Base-by-base conservation (phyloP, 495 filamentous ascomycete genomes). In the Trichocladium uniseriatum region DNA sequence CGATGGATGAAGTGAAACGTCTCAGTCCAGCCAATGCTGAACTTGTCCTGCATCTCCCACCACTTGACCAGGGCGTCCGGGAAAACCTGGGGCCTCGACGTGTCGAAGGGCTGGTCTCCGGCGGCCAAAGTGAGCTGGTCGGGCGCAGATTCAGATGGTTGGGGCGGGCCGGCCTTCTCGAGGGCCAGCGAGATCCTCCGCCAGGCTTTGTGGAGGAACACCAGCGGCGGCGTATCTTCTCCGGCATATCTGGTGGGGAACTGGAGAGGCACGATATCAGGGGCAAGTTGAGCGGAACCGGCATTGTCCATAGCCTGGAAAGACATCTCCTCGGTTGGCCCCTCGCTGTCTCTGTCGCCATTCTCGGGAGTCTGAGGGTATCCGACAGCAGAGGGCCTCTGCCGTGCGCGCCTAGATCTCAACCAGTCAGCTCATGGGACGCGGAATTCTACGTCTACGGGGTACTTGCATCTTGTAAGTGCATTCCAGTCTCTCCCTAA, bases 1-100 rank as follows among this genome's bases (percentile, higher is more conserved):
- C 46, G 43, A 38, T 62, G 61, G 6, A 64, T 19, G 28, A 64
- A 53, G 29, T 57, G 56, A n/a, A 52, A 62, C 10, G 59, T 59
- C 13, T 34, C 46, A 13, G 34, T 56, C 58, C 58, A 61, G 24
- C 58, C 49, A 1, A 15, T 45, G 11, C 55, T 39, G 29, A 56
- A 63, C 3, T 48, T 43, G 16, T 56, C 42, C 8, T 56, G 58
- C 38, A 61, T 40, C 8, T 43, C 22, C 14, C 15, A 42, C 55
- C 55, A 61, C 24, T 36, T 39, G 13, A 18, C 4, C 18, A 24
- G 27, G 10, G 7, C 9, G 14, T 38, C 13, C 3, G 58, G 55
- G 14, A 54, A 54, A 0, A 6, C 18, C 9, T 45, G 8, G 9
- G 41, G 45, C 6, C 6, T 5, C 0, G 58, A 42, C 19, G 31